Evolutionary conservation across 345 rosid species (phyloP), one percentile per base, ranked within the genome.

Genomic region (Gossypium longicalyx): DNA sequence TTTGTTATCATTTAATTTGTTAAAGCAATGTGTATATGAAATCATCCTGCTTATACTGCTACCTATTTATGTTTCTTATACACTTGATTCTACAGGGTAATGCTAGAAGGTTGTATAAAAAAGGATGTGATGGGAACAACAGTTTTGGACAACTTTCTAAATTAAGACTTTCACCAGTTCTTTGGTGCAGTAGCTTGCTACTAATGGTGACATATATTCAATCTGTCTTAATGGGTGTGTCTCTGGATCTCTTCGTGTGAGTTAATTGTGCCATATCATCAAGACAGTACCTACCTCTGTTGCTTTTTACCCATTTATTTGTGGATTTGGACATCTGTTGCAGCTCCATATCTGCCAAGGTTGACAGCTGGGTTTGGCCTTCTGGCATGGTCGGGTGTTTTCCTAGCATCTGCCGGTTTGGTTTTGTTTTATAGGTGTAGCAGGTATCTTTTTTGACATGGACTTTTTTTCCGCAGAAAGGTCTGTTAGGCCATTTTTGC

Each of bases 401-500:
- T 93, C 77, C 88, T 91, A 57, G 93, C 98, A 66, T 85, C 85
- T 61, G 82, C 83, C 53, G 98, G 98, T 70, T 84, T 95, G 67
- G 84, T 93, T 72, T 73, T 90, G 91, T 82, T 95, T 81, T 91
- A 93, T 82, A 85, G 94, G 77, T 95, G 99, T 80, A 89, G 98
- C 91, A 91, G 97, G 99, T 95, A 89, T 77, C 61, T 57, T 72
- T 17, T 54, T 52, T 74, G 27, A 34, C 2, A 0, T 73, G 63
- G 9, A 12, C 41, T 45, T 58, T 10, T n/a, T 12, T 70, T 13
- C 44, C 27, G 23, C 51, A 3, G 41, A 64, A 57, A 57, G 48
- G 23, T 51, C 38, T 59, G 9, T 67, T 10, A 13, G 15, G 15
- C 59, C 9, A 66, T 53, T 41, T 25, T 45, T 23, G 51, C 54